Evolutionary conservation across 2,329 filamentous ascomycete species (phyloP).

Genomic region (Aaosphaeria pasadenensis): DNA sequence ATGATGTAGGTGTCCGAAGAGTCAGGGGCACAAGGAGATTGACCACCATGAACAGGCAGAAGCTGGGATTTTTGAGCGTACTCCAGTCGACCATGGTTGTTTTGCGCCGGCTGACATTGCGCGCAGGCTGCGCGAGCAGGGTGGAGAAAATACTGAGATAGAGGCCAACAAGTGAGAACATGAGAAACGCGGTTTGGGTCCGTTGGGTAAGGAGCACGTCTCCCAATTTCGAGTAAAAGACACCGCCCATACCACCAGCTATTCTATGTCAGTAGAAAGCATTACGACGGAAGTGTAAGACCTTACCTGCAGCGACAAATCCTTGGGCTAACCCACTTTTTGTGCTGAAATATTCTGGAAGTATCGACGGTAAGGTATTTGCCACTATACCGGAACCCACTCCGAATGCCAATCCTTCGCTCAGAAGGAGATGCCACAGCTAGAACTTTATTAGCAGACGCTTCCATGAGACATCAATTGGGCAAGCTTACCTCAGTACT

Average conservation of each 20-base stretch:
- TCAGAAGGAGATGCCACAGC: slow-evolving; percentile 43
- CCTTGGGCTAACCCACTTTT: slow-evolving; percentile 39
- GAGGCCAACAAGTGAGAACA: too few species aligned
- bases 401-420: slow-evolving; percentile 45
- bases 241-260: slow-evolving; percentile 15
- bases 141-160: slow-evolving; percentile 39
- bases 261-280: neutral
- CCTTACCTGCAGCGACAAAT: slow-evolving; percentile 10
- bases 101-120: slow-evolving; percentile 34
- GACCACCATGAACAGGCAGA: slow-evolving; percentile 42
- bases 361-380: slow-evolving; percentile 45
- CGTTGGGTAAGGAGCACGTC: slow-evolving; percentile 34
- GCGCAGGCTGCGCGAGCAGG: slow-evolving; percentile 35
- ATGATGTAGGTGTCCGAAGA: slow-evolving; percentile 47
- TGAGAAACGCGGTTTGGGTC: too few species aligned
- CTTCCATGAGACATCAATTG: neutral
- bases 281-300: neutral
- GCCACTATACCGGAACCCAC: slow-evolving; percentile 46
- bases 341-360: slow-evolving; percentile 51
- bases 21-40: slow-evolving; percentile 41
- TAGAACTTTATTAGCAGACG: slow-evolving; percentile 1
- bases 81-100: slow-evolving; percentile 39
- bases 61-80: slow-evolving; percentile 38
- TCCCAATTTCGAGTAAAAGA: slow-evolving; percentile 17
- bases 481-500: slow-evolving; percentile 13